Evolutionary conservation across 495 filamentous ascomycete species (phyloP).

Genomic region (Lepidopterella palustris): DNA sequence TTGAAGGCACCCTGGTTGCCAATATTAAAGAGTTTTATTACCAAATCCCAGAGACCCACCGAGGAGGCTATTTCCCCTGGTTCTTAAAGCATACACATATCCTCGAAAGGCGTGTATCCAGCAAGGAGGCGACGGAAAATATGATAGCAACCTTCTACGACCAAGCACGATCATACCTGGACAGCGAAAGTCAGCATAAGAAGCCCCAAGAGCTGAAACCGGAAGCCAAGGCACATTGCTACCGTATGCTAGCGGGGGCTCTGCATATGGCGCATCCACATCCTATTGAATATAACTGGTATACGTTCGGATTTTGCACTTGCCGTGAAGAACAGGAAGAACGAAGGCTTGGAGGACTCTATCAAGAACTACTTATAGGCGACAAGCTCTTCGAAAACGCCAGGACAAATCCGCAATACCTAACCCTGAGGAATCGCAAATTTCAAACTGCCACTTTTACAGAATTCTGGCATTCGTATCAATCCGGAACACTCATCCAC

Average conservation of each 20-base stretch:
- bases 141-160: slow-evolving; percentile 6
- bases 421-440: background rate
- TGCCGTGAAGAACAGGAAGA: slow-evolving; percentile 3
- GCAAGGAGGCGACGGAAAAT: slow-evolving; percentile 1
- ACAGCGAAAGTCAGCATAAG: background rate
- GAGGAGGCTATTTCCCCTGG: slow-evolving; percentile 11
- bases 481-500: slow-evolving; percentile 8
- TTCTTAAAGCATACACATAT: slow-evolving; percentile 3
- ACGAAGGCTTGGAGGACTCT: slow-evolving; percentile 6
- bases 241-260: slow-evolving; percentile 1
- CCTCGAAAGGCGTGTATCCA: slow-evolving; percentile 1
- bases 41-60: background rate
- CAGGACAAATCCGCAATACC: background rate
- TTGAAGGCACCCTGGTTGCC: slow-evolving; percentile 4
- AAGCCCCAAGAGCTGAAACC: slow-evolving; percentile 6
- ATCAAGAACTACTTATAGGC: slow-evolving; percentile 2
- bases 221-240: slow-evolving; percentile 8
- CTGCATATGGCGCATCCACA: slow-evolving; percentile 1
- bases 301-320: slow-evolving; percentile 8
- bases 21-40: slow-evolving; percentile 12
- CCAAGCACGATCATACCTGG: slow-evolving; percentile 5
- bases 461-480: slow-evolving; percentile 8
- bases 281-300: slow-evolving; percentile 1
- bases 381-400: background rate
- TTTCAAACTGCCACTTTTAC: slow-evolving; percentile 2